These are phyloP conservation scores for Zygnema circumcarinatum DNA, from an alignment of 139 green algal species.

Conservation along the genomic window DNA sequence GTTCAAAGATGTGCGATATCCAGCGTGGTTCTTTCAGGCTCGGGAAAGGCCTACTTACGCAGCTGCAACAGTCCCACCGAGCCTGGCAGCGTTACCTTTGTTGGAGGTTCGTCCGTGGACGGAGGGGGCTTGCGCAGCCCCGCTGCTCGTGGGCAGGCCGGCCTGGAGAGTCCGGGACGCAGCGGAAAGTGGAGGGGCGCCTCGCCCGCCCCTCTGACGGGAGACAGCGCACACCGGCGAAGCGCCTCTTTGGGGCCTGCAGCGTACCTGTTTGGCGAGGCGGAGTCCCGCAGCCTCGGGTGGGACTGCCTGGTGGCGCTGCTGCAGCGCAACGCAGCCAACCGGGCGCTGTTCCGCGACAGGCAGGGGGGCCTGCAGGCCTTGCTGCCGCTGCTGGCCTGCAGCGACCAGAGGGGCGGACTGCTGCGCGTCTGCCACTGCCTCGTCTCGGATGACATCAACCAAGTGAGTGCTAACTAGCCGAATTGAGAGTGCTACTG, in stretches of 20 bases:
- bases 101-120: background rate
- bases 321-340: conserved; percentile 16
- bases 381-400: conserved; percentile 49
- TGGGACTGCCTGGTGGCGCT: conserved; percentile 45
- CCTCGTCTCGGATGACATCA: conserved; percentile 44
- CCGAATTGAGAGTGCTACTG: too few species aligned
- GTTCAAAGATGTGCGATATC: conserved; percentile 35
- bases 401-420: background rate
- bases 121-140: background rate
- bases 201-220: background rate
- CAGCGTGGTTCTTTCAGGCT: background rate
- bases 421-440: conserved; percentile 35
- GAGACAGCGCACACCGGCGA: background rate
- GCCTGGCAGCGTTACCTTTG: background rate
- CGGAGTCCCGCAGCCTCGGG: background rate
- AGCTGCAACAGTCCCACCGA: background rate
- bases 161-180: background rate
- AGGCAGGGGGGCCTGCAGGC: conserved; percentile 18
- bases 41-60: background rate
- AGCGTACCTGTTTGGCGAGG: conserved; percentile 30
- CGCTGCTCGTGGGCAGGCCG: background rate
- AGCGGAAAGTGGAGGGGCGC: background rate
- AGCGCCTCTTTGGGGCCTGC: background rate
- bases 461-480: conserved; percentile 17
- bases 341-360: conserved; percentile 33